Evolutionary conservation across 352 stramenopile species (phyloP).

Genomic region (Phytophthora citrophthora): DNA sequence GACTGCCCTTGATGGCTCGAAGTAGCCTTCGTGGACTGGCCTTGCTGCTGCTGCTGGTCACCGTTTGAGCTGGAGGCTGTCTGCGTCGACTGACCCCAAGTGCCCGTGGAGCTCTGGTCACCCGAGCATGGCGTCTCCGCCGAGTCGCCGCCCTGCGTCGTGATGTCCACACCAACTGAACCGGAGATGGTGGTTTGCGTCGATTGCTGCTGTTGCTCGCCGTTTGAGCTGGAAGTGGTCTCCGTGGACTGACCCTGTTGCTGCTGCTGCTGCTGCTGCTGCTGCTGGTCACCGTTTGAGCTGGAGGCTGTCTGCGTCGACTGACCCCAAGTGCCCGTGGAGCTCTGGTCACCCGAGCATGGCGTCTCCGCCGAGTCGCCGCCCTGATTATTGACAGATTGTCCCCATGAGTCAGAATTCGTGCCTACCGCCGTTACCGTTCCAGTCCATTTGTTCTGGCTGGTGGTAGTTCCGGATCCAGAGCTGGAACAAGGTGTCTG

Average conservation of each 20-base stretch:
- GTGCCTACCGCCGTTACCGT: conserved; percentile 11
- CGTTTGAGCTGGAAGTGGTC: conserved; percentile 7
- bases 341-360: conserved; percentile 22
- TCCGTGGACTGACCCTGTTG: conserved; percentile 13
- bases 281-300: conserved; percentile 1
- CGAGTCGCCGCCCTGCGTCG: conserved; percentile 9
- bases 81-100: conserved; percentile 2
- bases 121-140: conserved; percentile 16
- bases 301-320: conserved; percentile 16
- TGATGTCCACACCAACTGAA: conserved; percentile 12
- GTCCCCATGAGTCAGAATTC: neutral
- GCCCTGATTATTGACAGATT: conserved; percentile 7
- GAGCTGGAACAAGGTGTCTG: conserved; percentile 22
- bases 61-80: neutral
- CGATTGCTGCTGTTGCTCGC: conserved; percentile 9
- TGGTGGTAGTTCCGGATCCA: conserved; percentile 4
- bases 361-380: conserved; percentile 20
- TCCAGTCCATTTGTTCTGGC: conserved; percentile 14
- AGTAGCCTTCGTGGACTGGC: neutral
- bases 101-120: conserved; percentile 14
- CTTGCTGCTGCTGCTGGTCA: neutral
- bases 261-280: conserved; percentile 18
- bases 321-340: conserved; percentile 16
- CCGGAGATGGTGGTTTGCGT: conserved; percentile 5
- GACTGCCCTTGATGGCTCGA: neutral